phyloP scores from a whole-genome alignment of 1,139 yeast genomes.

The Diutina catenulata region DNA sequence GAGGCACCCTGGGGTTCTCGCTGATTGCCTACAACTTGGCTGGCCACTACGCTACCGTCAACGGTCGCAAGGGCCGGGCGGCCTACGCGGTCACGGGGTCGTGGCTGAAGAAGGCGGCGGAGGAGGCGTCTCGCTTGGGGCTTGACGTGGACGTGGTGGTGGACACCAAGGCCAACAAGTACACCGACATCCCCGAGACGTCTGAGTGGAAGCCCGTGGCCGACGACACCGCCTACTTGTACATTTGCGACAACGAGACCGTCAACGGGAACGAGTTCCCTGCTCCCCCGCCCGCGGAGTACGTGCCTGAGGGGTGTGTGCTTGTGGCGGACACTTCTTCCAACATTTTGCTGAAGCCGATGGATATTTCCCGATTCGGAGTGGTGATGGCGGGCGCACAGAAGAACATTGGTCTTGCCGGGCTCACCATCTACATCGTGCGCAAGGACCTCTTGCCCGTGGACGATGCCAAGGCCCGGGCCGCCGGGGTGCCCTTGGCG shows the following conservation, averaged over 20 bases:
- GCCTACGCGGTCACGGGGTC: conserved; percentile 87
- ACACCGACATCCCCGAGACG: conserved; percentile 56
- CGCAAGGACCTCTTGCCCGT: conserved; percentile 66
- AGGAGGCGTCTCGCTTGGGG: conserved; percentile 81
- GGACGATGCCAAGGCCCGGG: conserved; percentile 51
- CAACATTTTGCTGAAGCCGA: conserved; percentile 67
- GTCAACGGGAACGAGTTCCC: conserved; percentile 88
- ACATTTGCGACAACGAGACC: conserved; percentile 92
- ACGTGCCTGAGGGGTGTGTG: conserved; percentile 58
- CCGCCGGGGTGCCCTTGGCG: conserved; percentile 54
- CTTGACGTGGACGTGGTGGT: conserved; percentile 60
- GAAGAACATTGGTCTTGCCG: conserved; percentile 94
- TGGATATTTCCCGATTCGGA: conserved; percentile 80
- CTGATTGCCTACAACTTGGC: conserved; percentile 73
- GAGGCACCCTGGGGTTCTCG: conserved; percentile 94
- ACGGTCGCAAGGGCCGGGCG: conserved; percentile 65
- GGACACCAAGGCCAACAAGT: conserved; percentile 43
- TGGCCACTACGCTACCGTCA: conserved; percentile 59
- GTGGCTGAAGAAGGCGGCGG: conserved; percentile 83
- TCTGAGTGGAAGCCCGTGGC: conserved; percentile 45
- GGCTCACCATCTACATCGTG: conserved; percentile 81
- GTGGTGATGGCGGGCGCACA: conserved; percentile 93
- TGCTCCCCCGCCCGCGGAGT: conserved; percentile 29
- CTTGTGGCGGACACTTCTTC: conserved; percentile 93
- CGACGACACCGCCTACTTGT: conserved; percentile 60